Conservation (phyloP, 2,329 filamentous ascomycete genomes). For the Clonostachys sp. region DNA sequence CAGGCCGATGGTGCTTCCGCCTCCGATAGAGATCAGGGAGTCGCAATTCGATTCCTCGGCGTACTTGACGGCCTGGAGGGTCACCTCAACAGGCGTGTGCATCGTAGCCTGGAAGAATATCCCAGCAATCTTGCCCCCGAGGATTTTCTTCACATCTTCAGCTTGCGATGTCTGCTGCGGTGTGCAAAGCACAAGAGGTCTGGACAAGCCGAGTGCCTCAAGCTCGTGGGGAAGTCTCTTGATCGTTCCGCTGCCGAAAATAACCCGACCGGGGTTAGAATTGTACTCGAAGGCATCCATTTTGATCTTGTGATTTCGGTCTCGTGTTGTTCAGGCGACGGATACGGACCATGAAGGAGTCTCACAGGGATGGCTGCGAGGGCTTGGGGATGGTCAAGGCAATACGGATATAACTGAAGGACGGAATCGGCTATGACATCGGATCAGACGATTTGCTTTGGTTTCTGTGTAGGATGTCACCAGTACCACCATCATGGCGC, state of each 20-base stretch:
- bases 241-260: constrained; percentile 52
- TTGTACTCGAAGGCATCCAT: constrained; percentile 55
- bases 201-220: constrained; percentile 35
- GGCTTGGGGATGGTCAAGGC: too few species aligned
- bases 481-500: too few species aligned
- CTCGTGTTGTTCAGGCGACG: not conserved
- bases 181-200: constrained; percentile 52
- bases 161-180: constrained; percentile 18
- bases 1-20: constrained; percentile 56
- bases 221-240: constrained; percentile 38
- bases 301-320: constrained; percentile 3
- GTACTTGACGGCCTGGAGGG: constrained; percentile 46
- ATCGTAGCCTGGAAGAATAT: constrained; percentile 51
- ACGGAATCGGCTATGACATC: too few species aligned
- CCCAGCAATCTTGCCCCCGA: constrained; percentile 5
- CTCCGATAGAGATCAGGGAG: constrained; percentile 53
- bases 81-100: constrained; percentile 56
- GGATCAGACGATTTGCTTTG: too few species aligned
- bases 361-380: too few species aligned
- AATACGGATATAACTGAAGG: too few species aligned
- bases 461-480: too few species aligned
- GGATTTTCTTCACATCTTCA: constrained; percentile 6
- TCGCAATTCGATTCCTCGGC: constrained; percentile 40
- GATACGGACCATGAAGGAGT: too few species aligned
- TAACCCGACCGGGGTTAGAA: constrained; percentile 41